These are phyloP conservation scores for Aspergillus sp. DNA, from an alignment of 2,329 filamentous ascomycete species.

Conservation along the genomic window DNA sequence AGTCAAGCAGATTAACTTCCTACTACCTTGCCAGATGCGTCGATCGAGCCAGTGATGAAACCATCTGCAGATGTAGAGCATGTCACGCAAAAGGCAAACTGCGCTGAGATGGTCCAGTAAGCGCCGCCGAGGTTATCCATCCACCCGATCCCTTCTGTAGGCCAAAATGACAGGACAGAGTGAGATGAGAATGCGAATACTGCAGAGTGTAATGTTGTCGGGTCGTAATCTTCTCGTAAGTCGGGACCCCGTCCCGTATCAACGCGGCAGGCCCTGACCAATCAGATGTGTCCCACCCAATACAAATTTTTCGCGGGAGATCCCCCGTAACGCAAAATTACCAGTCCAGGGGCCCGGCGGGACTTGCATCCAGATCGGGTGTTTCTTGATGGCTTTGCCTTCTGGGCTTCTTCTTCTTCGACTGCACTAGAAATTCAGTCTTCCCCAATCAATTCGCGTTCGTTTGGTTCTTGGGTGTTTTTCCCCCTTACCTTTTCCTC, in stretches of 20 bases:
- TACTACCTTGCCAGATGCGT: background rate
- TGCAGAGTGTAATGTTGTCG: background rate
- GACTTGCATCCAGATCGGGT: background rate
- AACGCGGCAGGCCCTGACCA: background rate
- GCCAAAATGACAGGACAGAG: too few species aligned
- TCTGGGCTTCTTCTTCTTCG: slow-evolving; percentile 4
- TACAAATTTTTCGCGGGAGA: slow-evolving; percentile 7
- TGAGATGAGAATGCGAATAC: too few species aligned
- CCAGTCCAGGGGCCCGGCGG: background rate
- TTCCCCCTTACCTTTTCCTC: slow-evolving; percentile 12
- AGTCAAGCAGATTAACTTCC: background rate
- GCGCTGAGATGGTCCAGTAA: background rate
- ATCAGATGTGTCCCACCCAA: background rate
- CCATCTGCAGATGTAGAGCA: background rate
- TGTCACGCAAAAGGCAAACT: background rate
- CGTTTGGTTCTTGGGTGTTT: slow-evolving; percentile 3
- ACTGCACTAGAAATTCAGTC: background rate
- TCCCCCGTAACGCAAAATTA: slow-evolving; percentile 3
- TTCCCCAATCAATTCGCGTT: background rate
- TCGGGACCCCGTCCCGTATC: background rate
- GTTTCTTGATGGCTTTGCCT: slow-evolving; percentile 6
- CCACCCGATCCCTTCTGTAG: too few species aligned
- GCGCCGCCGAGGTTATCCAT: background rate
- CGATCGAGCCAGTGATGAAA: background rate
- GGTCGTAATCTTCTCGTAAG: background rate